Conservation (phyloP, 1,139 yeast species). For the Scheffersomyces titani region DNA sequence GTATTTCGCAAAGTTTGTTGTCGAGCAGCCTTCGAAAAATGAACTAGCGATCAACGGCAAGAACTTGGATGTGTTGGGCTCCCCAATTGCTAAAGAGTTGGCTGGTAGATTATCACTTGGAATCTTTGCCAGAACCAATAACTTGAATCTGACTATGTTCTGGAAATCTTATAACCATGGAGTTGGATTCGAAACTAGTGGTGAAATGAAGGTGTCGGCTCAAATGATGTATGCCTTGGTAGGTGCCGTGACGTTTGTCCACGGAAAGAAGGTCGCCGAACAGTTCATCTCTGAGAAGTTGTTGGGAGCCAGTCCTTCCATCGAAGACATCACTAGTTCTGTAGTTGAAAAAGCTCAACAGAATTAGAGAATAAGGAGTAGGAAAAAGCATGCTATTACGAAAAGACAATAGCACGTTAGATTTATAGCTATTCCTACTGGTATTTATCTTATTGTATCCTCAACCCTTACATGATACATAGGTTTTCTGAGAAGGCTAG, state of each 20-base stretch:
- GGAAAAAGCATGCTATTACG: neutral
- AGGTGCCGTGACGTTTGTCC: slow-evolving; percentile 74
- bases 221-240: slow-evolving; percentile 73
- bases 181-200: slow-evolving; percentile 52
- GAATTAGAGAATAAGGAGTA: neutral
- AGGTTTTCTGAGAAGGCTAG: neutral
- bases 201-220: slow-evolving; percentile 62
- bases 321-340: slow-evolving; percentile 22
- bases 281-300: slow-evolving; percentile 55
- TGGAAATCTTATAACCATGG: slow-evolving; percentile 68
- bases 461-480: neutral
- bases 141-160: slow-evolving; percentile 60
- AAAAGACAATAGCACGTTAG: neutral
- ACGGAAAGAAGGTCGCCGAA: slow-evolving; percentile 64
- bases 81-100: slow-evolving; percentile 51
- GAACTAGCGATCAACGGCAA: slow-evolving; percentile 50
- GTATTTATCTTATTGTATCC: neutral
- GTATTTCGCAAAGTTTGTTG: slow-evolving; percentile 55
- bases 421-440: neutral
- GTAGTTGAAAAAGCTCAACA: slow-evolving; percentile 14
- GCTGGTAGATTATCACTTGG: slow-evolving; percentile 54
- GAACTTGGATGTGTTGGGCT: slow-evolving; percentile 68
- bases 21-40: slow-evolving; percentile 30
- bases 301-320: slow-evolving; percentile 16
- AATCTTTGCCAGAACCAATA: slow-evolving; percentile 49